Evolutionary conservation across 1,284 basidiomycete species (phyloP), one percentile per base, ranked within the genome.

Genomic region (Apiotrichum porosum): DNA sequence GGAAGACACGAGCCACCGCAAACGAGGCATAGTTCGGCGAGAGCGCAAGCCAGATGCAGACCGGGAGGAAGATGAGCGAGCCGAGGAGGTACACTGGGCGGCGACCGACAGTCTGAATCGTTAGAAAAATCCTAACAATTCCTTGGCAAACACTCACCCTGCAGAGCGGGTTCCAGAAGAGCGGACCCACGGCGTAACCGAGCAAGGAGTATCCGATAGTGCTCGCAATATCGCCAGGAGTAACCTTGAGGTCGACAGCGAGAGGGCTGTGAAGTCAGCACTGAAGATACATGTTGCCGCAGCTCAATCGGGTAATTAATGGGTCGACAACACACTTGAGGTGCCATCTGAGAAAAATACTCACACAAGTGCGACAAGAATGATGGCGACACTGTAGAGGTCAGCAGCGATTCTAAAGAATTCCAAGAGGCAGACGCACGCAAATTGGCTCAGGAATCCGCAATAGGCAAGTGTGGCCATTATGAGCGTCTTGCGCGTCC

Each of bases 191-290:
- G 1, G 68, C 70, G 18, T 69, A 58, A 26, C 72, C 72, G 10
- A 73, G 62, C n/a, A 73, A 57, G 19, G 52, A 54, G 53, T 69
- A 70, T 10, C 71, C 71, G 49, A 73, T 67, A 0, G 68, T 59
- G 55, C 71, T 67, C 28, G 71, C 65, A 9, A 63, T 63, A 3
- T 59, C 49, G 4, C 60, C 46, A 9, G 66, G 63, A 15, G 58
- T 50, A 4, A 54, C 53, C 4, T 14, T 17, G n/a, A 42, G n/a
- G n/a, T n/a, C n/a, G n/a, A n/a, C n/a, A n/a, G n/a, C n/a, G n/a
- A n/a, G n/a, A n/a, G n/a, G n/a, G n/a, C n/a, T n/a, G n/a, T n/a
- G n/a, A n/a, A n/a, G n/a, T n/a, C n/a, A n/a, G n/a, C n/a, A n/a
- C n/a, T n/a, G n/a, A n/a, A n/a, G n/a, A n/a, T n/a, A n/a, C n/a